Conservation (phyloP, 257 asterid species). For the Solanum gracilifrons region DNA sequence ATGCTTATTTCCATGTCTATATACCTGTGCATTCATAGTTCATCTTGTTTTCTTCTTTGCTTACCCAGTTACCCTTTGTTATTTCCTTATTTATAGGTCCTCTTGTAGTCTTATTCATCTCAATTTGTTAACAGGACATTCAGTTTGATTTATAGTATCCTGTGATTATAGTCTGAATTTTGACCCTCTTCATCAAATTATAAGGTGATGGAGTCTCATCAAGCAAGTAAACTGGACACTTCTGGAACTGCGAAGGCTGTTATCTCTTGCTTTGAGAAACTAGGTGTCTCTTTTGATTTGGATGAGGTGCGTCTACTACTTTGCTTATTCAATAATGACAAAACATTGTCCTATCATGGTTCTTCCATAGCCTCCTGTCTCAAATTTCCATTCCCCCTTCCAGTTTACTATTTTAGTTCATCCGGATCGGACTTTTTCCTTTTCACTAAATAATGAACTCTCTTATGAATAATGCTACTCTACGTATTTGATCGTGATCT, state of each 20-base stretch:
- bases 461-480: not conserved
- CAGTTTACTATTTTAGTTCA: not conserved
- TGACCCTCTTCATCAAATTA: not conserved
- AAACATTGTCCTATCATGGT: not conserved
- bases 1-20: not conserved
- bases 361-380: not conserved
- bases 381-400: not conserved
- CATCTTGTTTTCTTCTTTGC: not conserved
- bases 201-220: conserved; percentile 96
- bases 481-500: not conserved
- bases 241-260: conserved; percentile 98
- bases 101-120: not conserved
- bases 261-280: conserved; percentile 81
- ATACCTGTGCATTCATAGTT: not conserved
- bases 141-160: not conserved
- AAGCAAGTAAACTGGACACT: conserved; percentile 76
- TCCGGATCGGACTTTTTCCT: not conserved
- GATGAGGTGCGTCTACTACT: conserved; percentile 37
- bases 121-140: not conserved
- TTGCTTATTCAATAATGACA: not conserved
- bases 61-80: not conserved
- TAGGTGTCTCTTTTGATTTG: conserved; percentile 66
- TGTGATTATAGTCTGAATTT: not conserved
- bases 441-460: not conserved
- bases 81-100: not conserved